phyloP scores from a whole-genome alignment of 2,329 filamentous ascomycete species.

The Penicillium sp. region DNA sequence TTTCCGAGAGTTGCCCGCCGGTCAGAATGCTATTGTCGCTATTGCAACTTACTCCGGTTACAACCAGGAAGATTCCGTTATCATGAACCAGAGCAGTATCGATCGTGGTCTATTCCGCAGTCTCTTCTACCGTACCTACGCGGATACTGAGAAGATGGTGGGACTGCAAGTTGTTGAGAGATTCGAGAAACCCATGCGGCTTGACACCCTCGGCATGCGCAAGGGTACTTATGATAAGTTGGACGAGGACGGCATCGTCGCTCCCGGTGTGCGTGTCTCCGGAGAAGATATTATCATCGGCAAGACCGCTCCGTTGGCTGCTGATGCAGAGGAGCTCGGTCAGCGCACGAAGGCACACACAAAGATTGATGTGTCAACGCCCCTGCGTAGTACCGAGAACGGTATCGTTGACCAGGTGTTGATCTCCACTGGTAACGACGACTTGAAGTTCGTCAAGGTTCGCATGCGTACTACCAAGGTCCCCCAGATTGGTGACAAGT shows the following conservation, averaged over 20 bases:
- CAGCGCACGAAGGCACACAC: conserved; percentile 82
- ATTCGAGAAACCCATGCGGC: conserved; percentile 88
- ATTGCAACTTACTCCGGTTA: conserved; percentile 97
- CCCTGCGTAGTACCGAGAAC: conserved; percentile 86
- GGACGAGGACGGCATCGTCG: conserved; percentile 89
- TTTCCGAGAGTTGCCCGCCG: conserved; percentile 91
- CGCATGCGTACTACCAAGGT: conserved; percentile 95
- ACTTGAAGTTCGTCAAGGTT: conserved; percentile 92
- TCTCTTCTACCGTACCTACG: conserved; percentile 95
- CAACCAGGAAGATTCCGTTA: conserved; percentile 99
- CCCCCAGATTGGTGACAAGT: conserved; percentile 97
- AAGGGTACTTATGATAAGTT: conserved; percentile 95
- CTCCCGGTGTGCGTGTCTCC: conserved; percentile 85
- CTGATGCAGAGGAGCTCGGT: conserved; percentile 85
- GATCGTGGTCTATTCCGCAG: conserved; percentile 94
- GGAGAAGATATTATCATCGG: conserved; percentile 99
- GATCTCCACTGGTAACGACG: conserved; percentile 88
- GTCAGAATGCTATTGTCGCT: conserved; percentile 95
- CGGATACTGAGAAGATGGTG: conserved; percentile 91
- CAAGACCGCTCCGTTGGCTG: conserved; percentile 89
- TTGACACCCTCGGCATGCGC: conserved; percentile 83
- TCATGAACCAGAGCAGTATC: conserved; percentile 99
- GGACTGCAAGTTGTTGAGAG: conserved; percentile 85
- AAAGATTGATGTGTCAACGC: conserved; percentile 91
- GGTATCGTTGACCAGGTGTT: conserved; percentile 92